Percentiles rank a stretch among this genome's conserved stretches.
Evolutionary conservation across 2,329 filamentous ascomycete species (phyloP).

Genomic region (Pseudogymnoascus sp.): DNA sequence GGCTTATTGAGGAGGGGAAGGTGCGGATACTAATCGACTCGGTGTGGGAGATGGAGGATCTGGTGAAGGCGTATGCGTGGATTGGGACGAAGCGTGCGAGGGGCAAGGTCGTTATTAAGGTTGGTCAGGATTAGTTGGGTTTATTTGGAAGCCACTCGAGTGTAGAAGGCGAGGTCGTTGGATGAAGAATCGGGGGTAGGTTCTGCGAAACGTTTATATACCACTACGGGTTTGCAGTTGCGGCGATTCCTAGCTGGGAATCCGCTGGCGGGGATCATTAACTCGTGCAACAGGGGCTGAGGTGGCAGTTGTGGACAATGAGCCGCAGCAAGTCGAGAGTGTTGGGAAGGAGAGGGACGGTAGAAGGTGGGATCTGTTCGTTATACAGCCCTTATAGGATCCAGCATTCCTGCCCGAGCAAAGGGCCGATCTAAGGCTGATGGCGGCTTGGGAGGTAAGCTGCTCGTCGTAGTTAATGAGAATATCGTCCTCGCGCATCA

Average conservation of each 20-base stretch:
- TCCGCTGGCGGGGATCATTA: neutral
- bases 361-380: neutral
- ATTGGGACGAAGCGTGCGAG: slow-evolving; percentile 30
- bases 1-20: slow-evolving; percentile 13
- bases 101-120: slow-evolving; percentile 31
- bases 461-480: too few relatives aligned
- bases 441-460: too few relatives aligned
- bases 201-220: neutral
- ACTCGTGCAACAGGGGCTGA: neutral
- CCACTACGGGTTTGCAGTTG: neutral
- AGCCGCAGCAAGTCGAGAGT: neutral
- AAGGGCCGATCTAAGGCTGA: too few relatives aligned
- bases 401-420: neutral
- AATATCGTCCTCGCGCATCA: too few relatives aligned
- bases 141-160: neutral
- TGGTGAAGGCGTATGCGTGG: slow-evolving; percentile 31
- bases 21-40: slow-evolving; percentile 24
- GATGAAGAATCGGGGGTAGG: neutral
- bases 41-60: slow-evolving; percentile 32
- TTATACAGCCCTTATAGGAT: neutral
- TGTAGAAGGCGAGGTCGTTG: neutral
- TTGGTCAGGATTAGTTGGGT: neutral
- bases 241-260: neutral
- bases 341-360: neutral
- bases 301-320: neutral